Conservation (phyloP, 495 filamentous ascomycete species). For the Articulospora tetracladia region DNA sequence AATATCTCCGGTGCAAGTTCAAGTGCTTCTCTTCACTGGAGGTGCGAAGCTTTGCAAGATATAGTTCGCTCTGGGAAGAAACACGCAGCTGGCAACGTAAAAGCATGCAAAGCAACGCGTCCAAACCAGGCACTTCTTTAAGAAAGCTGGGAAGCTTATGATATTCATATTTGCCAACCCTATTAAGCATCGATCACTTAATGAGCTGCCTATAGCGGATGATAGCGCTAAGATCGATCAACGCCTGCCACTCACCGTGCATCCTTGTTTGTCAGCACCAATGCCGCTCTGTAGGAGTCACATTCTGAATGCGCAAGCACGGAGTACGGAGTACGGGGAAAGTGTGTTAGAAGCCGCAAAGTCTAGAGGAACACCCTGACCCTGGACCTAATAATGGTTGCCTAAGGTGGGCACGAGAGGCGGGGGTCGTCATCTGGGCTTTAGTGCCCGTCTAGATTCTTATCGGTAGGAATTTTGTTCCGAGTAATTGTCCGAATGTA, state of each 20-base stretch:
- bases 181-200: not conserved
- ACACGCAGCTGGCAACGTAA: not conserved
- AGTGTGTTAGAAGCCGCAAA: too few species aligned
- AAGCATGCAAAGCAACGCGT: not conserved
- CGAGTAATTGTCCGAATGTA: too few species aligned
- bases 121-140: not conserved
- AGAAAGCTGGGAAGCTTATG: not conserved
- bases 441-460: too few species aligned
- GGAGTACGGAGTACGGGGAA: too few species aligned
- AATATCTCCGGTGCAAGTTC: not conserved
- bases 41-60: not conserved
- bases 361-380: too few species aligned
- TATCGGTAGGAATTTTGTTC: too few species aligned
- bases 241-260: not conserved
- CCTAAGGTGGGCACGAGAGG: too few species aligned
- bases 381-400: too few species aligned
- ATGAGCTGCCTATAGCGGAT: not conserved
- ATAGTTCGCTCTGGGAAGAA: not conserved
- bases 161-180: not conserved
- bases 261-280: not conserved
- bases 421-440: too few species aligned
- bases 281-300: not conserved
- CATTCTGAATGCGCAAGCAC: too few species aligned
- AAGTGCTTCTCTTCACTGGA: not conserved
- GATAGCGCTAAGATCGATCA: too few species aligned